Evolutionary conservation across 352 stramenopile genomes (phyloP), one percentile per base, ranked within the genome.

Genomic region (Globisporangium rhizosaccharum): DNA sequence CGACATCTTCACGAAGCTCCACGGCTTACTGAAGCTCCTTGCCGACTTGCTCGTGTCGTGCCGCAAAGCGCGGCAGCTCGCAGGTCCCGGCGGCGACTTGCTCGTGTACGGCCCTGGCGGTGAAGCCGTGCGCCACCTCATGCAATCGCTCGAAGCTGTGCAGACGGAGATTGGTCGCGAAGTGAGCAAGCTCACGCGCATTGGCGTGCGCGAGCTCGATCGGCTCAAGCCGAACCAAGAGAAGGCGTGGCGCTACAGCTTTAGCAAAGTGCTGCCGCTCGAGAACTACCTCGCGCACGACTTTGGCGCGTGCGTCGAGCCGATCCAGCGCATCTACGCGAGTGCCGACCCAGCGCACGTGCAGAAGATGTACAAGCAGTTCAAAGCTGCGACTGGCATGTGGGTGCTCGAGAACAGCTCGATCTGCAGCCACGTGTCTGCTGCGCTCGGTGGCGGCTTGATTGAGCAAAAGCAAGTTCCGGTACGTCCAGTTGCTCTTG

Each of bases 281-380:
- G 81, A 94, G 72, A 86, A 85, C 39, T 92, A 92, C 56, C 66
- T 94, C 50, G 80, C 82, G 3, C 82, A 89, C 52, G 85, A 94
- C 70, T 91, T 94, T 72, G 79, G 77, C 15, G 85, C 85, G 17
- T 92, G 82, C 58, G 75, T 88, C 17, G 82, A 94, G 57, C 85
- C 85, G 18, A 92, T 94, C 59, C 85, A 94, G 62, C 77, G 76
- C n/a, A 92, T 94, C 68, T 88, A 94, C 63, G 79, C 78, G 28
- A 94, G 85, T 57, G 82, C 82, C 30, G 85, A 94, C 44, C 85
- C 85, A 7, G 37, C 83, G 33, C 79, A 90, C 46, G 85, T 94
- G 20, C 82, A 94, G 66, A 88, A 90, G 65, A 84, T 94, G 76
- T 90, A 88, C 65, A 87, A 90, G 68, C 80, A 94, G 66, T 94